phyloP scores from a whole-genome alignment of 106 monocot species.

The Dactylorhiza incarnata region DNA sequence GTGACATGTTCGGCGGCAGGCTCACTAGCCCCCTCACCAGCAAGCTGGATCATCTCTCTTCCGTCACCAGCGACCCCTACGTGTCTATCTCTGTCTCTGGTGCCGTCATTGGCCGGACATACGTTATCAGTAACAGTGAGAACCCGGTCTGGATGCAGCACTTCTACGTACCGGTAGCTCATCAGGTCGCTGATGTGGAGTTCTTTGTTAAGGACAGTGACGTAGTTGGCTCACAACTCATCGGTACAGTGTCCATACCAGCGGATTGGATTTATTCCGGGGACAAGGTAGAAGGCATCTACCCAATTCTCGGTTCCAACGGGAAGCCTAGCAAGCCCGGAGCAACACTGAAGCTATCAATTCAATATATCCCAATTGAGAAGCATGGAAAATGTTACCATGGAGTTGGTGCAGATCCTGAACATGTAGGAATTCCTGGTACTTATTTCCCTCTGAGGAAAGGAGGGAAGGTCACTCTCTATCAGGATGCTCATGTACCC shows the following conservation, averaged over 20 bases:
- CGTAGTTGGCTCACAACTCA: conserved; percentile 70
- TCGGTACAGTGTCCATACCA: conserved; percentile 62
- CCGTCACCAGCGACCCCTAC: conserved; percentile 90
- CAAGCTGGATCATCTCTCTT: conserved; percentile 30
- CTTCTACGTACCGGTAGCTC: conserved; percentile 76
- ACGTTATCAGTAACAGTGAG: conserved; percentile 74
- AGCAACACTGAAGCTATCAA: conserved; percentile 54
- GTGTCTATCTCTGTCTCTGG: conserved; percentile 44
- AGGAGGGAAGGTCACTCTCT: conserved; percentile 61
- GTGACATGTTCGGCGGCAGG: conserved; percentile 46
- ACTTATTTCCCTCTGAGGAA: conserved; percentile 81
- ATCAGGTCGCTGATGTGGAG: conserved; percentile 47
- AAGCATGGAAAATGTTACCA: conserved; percentile 46
- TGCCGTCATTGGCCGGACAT: conserved; percentile 68
- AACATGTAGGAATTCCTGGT: conserved; percentile 52
- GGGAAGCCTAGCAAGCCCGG: conserved; percentile 68
- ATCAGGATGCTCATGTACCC: conserved; percentile 87
- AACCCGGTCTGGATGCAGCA: conserved; percentile 89
- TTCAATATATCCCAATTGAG: conserved; percentile 68
- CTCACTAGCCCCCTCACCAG: conserved; percentile 29
- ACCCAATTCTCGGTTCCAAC: conserved; percentile 50
- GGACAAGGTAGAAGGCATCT: conserved; percentile 55
- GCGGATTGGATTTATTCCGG: conserved; percentile 47
- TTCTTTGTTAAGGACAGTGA: conserved; percentile 87
- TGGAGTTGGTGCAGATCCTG: conserved; percentile 52